Base-by-base conservation (phyloP, 768 basidiomycete genomes). In the Lactarius pseudohatsudake region DNA sequence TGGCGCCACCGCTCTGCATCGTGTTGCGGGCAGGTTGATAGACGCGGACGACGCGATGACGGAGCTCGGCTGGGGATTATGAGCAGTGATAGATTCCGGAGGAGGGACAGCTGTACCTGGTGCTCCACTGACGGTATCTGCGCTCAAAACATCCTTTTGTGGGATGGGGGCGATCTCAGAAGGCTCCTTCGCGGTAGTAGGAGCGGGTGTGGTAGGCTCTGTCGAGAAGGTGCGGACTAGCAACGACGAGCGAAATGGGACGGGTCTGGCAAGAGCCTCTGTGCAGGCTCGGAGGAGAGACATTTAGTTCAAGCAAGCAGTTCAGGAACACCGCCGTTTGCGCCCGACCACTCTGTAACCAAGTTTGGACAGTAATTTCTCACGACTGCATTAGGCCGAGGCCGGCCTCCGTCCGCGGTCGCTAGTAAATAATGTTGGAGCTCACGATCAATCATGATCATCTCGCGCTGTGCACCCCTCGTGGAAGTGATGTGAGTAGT, bases 21-120 rank as follows among this genome's bases (percentile, higher is more conserved):
- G 96, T 96, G 71, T 93, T 94, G 64, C 91, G 88, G 6, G 95
- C 88, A 2, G 96, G 93, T 75, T 94, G 90, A 79, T 87, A 99
- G 74, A 99, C 93, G 58, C 96, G 87, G 53, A 97, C 95, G 22
- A 85, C 80, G 59, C 96, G 92, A 74, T 94, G 88, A 66, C 86
- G 89, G 66, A 98, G 85, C 76, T 97, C 89, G 68, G 77, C 95
- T 96, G 34, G 26, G 30, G 15, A 11, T 45, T 4, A 59, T 3
- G 50, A 68, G 57, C 32, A 13, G 26, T 26, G 59, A 43, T 38
- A 10, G 16, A 55, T 71, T 7, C 32, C 54, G 15, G 32, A 57
- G 22, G 38, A 16, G 28, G 40, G 15, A 22, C 45, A 56, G 4
- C 77, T 86, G 69, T 76, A 94, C 94, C 74, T 64, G 94, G 94